Evolutionary conservation across 108 stramenopile genomes (phyloP), one percentile per base, ranked within the genome.

Genomic region (Cyclotella kingstonii): DNA sequence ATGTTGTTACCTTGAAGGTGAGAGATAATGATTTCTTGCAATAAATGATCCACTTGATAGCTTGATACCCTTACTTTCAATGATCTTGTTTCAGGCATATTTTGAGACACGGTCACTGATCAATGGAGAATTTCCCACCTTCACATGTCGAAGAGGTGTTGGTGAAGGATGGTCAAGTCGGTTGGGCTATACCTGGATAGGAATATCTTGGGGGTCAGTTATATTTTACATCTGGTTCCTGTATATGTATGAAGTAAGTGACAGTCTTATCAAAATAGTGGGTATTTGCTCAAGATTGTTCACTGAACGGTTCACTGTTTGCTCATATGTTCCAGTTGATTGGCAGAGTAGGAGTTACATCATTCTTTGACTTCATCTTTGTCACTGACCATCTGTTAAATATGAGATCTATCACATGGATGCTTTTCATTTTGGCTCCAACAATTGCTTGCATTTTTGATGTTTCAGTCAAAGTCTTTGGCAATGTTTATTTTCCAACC

Each of bases 401-500:
- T 11, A 84, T 64, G 52, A 70, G 87, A 15, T 76, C 83, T 15
- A 66, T 84, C 11, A 85, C 77, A 40, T 93, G 86, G 82, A 61
- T 87, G 49, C 39, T 84, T 12, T 77, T 85, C 11, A 36, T 84
- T 19, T 66, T 93, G 56, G 59, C 78, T 27, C 87, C 91, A 5
- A 60, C 80, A 6, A 72, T 63, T 48, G 87, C 70, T 15, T 78
- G 81, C 10, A 69, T 75, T 5, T 80, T 87, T 43, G 91, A 93
- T 77, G 81, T 93, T 21, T 62, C 75, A n/a, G 81, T 80, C 10
- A 89, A 93, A 55, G 84, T 89, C 6, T 85, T 81, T 49, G 68
- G 82, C 35, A 93, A 93, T 68, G 81, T 87, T 73, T 87, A 78
- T 59, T 93, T 66, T 58, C 91, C 91, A 10, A 89, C 87, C 8